Conservation (phyloP, 495 filamentous ascomycete species). For the Hypoxylon crocopeplum region DNA sequence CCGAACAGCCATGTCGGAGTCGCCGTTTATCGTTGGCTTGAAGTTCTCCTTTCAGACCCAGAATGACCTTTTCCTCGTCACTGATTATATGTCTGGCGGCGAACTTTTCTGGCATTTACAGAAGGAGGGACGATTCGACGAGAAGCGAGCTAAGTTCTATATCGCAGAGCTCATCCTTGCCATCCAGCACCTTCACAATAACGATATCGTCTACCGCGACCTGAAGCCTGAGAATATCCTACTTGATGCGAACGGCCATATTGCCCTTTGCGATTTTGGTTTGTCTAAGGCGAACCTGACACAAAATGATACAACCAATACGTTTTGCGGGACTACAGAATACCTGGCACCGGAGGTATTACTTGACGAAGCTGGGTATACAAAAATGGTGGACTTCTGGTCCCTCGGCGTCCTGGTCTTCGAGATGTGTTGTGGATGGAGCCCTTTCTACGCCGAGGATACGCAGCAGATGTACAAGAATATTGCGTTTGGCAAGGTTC, state of each 20-base stretch:
- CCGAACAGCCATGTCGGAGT: constrained; percentile 92
- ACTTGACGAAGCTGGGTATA: constrained; percentile 96
- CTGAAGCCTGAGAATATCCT: constrained; percentile 98
- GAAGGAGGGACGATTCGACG: constrained; percentile 94
- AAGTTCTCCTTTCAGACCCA: constrained; percentile 99
- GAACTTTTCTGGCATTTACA: constrained; percentile 99
- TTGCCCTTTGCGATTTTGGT: constrained; percentile 95
- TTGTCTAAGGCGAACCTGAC: constrained; percentile 96
- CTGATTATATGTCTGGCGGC: constrained; percentile 99
- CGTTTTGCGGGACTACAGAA: constrained; percentile 97
- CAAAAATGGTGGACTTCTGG: constrained; percentile 99
- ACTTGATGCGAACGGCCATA: constrained; percentile 88
- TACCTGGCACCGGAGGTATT: constrained; percentile 96
- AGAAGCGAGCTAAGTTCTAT: constrained; percentile 96
- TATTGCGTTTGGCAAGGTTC: constrained; percentile 97
- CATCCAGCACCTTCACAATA: constrained; percentile 91
- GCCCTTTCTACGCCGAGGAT: constrained; percentile 97
- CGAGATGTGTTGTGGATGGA: constrained; percentile 99
- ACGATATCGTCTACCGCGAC: constrained; percentile 98
- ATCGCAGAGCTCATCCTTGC: constrained; percentile 97
- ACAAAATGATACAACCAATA: constrained; percentile 97
- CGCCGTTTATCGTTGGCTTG: constrained; percentile 95
- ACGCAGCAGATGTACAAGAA: constrained; percentile 99
- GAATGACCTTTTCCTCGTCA: constrained; percentile 94
- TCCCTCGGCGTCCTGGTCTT: constrained; percentile 97